Base-by-base conservation (phyloP, 106 monocot species). In the Dactylorhiza incarnata region DNA sequence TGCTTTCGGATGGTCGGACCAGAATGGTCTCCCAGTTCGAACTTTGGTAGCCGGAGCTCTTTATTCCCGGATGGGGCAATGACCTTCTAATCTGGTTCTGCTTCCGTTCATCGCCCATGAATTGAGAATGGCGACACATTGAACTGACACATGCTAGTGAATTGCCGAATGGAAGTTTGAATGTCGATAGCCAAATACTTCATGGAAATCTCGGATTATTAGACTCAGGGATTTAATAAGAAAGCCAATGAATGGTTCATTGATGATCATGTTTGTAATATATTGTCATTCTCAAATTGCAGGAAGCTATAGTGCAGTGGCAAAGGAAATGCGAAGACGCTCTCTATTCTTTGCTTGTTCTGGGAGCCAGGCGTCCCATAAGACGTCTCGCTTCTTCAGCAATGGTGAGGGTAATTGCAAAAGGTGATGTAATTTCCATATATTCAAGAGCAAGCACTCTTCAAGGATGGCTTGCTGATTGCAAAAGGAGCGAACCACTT, bases 281-380 rank as follows among this genome's bases (percentile, higher is more conserved):
- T 12, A 72, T 49, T 8, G 23, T 68, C 48, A 17, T 43, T 22
- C 37, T 78, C 23, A 26, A 7, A 19, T 51, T 84, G 76, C 81
- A 97, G 99, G 94, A 94, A 79, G 79, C 82, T 37, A 88, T 99
- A 75, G 74, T 86, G 6, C 86, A 87, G 45, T 94, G 89, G 86
- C 99, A 99, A 73, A 75, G 99, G 82, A 94, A 99, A 74, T 99
- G 99, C 72, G 99, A 99, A 84, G 99, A 99, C 76, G 99, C 94
- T 50, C 85, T 99, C 19, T 90, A 76, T 73, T 86, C 87, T n/a
- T 83, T 99, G 82, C 89, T 99, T 74, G 72, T 84, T 69, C 72
- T 91, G 6, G 99, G 99, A 43, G 91, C 86, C 48, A 83, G 88
- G 50, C 89, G 94, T 14, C 94, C 99, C 68, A 83, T 94, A 23